Conservation (phyloP, 2,329 filamentous ascomycete genomes). For the Penicillium concentricum region DNA sequence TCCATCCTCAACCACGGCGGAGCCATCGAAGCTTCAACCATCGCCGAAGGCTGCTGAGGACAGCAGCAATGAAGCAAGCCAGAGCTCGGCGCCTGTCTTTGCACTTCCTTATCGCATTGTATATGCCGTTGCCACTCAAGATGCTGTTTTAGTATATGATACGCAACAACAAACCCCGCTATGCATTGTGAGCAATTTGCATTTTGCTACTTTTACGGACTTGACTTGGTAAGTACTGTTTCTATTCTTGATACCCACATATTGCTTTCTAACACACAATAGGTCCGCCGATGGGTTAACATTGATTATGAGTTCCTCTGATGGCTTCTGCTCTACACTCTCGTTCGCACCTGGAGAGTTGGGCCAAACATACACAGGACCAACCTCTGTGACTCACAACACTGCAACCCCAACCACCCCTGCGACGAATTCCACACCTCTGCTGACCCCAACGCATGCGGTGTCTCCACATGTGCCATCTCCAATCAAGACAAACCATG, state of each 20-base stretch:
- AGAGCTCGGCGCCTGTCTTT: slow-evolving; percentile 66
- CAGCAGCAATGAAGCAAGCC: slow-evolving; percentile 50
- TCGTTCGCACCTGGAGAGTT: slow-evolving; percentile 82
- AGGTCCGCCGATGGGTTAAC: slow-evolving; percentile 76
- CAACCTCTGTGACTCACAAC: slow-evolving; percentile 31
- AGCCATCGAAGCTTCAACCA: slow-evolving; percentile 54
- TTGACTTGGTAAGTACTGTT: slow-evolving; percentile 73
- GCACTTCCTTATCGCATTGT: slow-evolving; percentile 88
- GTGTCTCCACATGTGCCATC: slow-evolving; percentile 56
- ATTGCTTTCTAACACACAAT: slow-evolving; percentile 26
- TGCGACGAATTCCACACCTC: slow-evolving; percentile 65
- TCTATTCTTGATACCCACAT: not conserved
- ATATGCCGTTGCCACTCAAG: slow-evolving; percentile 95
- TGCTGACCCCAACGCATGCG: slow-evolving; percentile 67
- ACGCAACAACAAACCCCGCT: slow-evolving; percentile 94
- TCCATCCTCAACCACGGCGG: slow-evolving; percentile 53
- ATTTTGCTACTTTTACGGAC: slow-evolving; percentile 97
- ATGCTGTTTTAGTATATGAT: slow-evolving; percentile 91
- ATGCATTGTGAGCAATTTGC: slow-evolving; percentile 92
- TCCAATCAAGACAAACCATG: slow-evolving; percentile 57
- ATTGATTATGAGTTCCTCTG: slow-evolving; percentile 92
- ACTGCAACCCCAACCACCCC: slow-evolving; percentile 41
- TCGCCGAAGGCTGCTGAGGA: slow-evolving; percentile 54
- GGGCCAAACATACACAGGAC: slow-evolving; percentile 71
- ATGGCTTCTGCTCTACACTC: slow-evolving; percentile 93